These are phyloP conservation scores for Wickerhamomyces queroliae DNA, from an alignment of 805 yeast genomes.

Conservation along the genomic window DNA sequence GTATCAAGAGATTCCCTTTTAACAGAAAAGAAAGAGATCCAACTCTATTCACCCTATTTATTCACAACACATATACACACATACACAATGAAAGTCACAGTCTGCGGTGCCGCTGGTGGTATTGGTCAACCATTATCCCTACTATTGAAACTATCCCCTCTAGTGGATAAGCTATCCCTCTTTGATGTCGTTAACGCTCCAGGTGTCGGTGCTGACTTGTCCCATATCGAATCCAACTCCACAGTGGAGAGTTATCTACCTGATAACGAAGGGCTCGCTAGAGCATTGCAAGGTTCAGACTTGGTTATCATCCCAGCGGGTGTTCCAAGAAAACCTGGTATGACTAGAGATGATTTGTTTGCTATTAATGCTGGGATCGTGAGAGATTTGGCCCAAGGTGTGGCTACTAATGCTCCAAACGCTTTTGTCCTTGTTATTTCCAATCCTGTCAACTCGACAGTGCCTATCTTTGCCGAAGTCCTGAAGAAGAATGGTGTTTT, in stretches of 20 bases:
- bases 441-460: constrained; percentile 82
- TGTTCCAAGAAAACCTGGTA: constrained; percentile 86
- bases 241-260: constrained; percentile 59
- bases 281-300: constrained; percentile 74
- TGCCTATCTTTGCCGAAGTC: constrained; percentile 79
- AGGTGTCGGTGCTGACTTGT: constrained; percentile 77
- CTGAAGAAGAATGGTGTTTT: constrained; percentile 65
- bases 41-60: background rate
- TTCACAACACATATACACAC: background rate
- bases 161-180: constrained; percentile 62
- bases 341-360: constrained; percentile 84
- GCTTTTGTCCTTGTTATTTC: constrained; percentile 66
- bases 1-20: no score
- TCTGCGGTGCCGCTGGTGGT: constrained; percentile 84
- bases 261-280: constrained; percentile 57
- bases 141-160: constrained; percentile 64
- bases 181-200: constrained; percentile 74
- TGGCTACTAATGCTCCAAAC: constrained; percentile 60
- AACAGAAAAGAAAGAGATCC: no score
- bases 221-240: constrained; percentile 75
- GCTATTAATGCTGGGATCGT: constrained; percentile 81
- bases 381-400: constrained; percentile 66
- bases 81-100: constrained; percentile 51
- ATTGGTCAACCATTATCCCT: constrained; percentile 70
- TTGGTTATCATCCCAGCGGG: constrained; percentile 88